Evolutionary conservation across 306 rosid genomes (phyloP).

Genomic region (Malus sylvestris): DNA sequence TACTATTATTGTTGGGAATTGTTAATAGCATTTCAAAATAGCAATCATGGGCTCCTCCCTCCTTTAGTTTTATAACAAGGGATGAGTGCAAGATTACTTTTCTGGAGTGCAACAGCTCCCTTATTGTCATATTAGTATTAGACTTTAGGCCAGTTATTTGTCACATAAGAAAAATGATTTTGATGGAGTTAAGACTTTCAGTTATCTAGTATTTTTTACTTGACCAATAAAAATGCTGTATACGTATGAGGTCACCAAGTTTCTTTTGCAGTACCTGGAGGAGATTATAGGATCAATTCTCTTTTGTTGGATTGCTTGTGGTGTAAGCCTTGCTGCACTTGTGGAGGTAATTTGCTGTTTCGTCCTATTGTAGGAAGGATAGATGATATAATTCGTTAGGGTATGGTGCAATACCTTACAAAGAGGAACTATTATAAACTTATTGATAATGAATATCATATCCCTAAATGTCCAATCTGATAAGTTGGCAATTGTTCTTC

Average conservation of each 20-base stretch:
- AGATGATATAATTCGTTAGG: neutral
- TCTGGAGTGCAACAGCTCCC: neutral
- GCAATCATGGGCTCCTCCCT: too few species aligned
- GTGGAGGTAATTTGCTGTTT: conserved; percentile 58
- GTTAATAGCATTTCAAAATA: neutral
- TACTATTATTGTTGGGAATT: neutral
- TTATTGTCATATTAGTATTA: neutral
- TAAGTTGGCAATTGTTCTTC: neutral
- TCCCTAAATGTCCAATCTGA: neutral
- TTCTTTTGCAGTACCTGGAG: conserved; percentile 77
- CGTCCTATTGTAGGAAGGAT: neutral
- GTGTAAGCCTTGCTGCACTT: conserved; percentile 81
- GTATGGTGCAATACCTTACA: neutral
- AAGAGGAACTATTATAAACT: neutral
- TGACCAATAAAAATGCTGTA: neutral
- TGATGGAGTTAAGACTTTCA: neutral
- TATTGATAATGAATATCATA: neutral
- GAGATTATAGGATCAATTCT: conserved; percentile 74
- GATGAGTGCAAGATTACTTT: too few species aligned
- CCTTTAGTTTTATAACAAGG: too few species aligned
- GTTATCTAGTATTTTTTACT: neutral
- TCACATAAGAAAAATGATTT: neutral
- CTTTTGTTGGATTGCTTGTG: conserved; percentile 89
- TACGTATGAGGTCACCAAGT: neutral
- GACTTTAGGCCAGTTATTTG: neutral